Base-by-base conservation (phyloP, 176 grass and related monocot genomes). In the Cocos nucifera region DNA sequence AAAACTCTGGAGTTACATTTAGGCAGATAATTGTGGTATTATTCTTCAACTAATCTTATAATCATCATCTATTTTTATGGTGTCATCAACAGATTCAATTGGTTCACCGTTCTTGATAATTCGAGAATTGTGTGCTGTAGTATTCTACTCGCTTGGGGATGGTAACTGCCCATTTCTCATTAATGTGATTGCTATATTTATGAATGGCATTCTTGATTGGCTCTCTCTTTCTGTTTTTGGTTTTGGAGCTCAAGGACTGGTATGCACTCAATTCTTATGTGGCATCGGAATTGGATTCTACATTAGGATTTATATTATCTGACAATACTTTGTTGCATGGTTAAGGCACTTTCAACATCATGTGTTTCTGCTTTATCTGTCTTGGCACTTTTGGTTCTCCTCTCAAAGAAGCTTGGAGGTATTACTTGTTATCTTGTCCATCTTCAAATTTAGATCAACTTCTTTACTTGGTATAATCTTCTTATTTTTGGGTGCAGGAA, bases 321-420 rank as follows among this genome's bases (percentile, higher is more conserved):
- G 58, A 61, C 28, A 5, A 15, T 61, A 5, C 0, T 61, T 28
- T 61, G 28, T 61, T 30, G 6, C 26, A 35, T 61, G 7, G 27
- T 56, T 14, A 61, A 61, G 58, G 58, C 58, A 28, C 58, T 61
- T 23, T 30, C 58, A 30, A 61, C 58, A 6, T 61, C 58, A 6
- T 32, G 58, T 28, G 58, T 61, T 28, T 29, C 58, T 61, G 58
- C 58, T 61, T 35, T 61, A 14, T 61, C 58, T 29, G 25, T 28
- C 58, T 17, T 61, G 4, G 25, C 58, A 6, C 27, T 61, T 7
- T 61, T 61, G 7, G 27, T 61, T 35, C 26, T 61, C 17, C 58
- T 61, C 16, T 61, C 58, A 18, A 61, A 61, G 27, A 61, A 61
- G 29, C 25, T 61, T 29, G n/a, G 27, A 61, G 58, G 58, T 61